Conservation (phyloP, 176 grass and related monocot species). For the Urochloa ruziziensis region DNA sequence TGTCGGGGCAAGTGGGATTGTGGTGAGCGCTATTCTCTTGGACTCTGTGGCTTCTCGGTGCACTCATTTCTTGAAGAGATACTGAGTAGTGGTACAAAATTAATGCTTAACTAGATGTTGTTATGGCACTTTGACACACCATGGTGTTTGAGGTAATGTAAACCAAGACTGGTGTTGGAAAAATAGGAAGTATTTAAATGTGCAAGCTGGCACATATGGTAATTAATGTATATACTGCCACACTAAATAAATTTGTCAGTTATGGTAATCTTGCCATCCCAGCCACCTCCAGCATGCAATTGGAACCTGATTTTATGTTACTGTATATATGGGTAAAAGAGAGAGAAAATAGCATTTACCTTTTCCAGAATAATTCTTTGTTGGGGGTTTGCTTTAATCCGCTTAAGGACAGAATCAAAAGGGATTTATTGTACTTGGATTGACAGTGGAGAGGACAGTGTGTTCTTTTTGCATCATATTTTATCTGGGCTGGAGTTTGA, state of each 20-base stretch:
- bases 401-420: neutral
- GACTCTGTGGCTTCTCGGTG: neutral
- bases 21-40: slow-evolving; percentile 46
- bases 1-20: slow-evolving; percentile 82
- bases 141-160: neutral
- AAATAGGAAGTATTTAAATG: slow-evolving; percentile 2
- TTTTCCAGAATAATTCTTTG: neutral
- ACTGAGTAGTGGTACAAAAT: neutral
- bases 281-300: neutral
- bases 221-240: neutral
- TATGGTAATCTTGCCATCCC: neutral
- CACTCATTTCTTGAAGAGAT: neutral
- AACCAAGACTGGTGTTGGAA: neutral
- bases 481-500: neutral
- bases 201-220: neutral
- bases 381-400: neutral
- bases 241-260: slow-evolving; percentile 22
- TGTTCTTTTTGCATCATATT: slow-evolving; percentile 9
- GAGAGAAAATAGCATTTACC: neutral
- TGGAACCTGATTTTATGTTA: neutral
- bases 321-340: neutral
- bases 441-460: neutral
- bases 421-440: slow-evolving; percentile 1
- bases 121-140: neutral
- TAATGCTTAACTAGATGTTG: slow-evolving; percentile 16